Conservation (phyloP, 1,139 yeast species). For the Scheffersomyces parashehatae region DNA sequence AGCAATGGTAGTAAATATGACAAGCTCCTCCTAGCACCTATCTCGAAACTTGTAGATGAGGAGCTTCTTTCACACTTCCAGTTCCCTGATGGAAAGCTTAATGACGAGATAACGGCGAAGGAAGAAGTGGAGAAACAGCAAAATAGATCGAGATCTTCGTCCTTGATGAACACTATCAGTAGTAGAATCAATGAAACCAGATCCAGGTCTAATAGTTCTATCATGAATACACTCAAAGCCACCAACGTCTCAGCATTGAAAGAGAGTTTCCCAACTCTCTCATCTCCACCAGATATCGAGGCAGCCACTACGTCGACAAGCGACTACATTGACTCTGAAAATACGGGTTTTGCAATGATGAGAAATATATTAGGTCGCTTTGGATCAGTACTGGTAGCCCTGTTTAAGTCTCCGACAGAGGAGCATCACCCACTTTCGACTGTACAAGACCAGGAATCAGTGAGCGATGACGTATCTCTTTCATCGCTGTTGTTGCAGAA, state of each 20-base stretch:
- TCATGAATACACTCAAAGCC: constrained; percentile 20
- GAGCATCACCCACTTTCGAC: constrained; percentile 13
- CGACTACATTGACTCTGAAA: constrained; percentile 14
- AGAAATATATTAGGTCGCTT: constrained; percentile 37
- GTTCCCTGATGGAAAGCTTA: constrained; percentile 30
- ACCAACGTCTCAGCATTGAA: constrained; percentile 17
- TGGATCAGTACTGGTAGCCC: constrained; percentile 30
- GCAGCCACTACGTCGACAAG: constrained; percentile 11
- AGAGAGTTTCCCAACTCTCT: constrained; percentile 30
- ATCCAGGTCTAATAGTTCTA: constrained; percentile 36
- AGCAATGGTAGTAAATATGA: neutral
- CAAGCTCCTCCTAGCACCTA: constrained; percentile 10
- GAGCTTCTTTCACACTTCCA: constrained; percentile 31
- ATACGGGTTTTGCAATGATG: constrained; percentile 30
- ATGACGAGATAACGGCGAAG: constrained; percentile 17
- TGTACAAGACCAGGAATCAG: constrained; percentile 2
- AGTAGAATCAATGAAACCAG: constrained; percentile 32
- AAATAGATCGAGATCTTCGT: constrained; percentile 39
- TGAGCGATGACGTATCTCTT: neutral
- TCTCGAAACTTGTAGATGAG: constrained; percentile 32
- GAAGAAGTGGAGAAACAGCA: constrained; percentile 14
- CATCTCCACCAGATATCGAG: constrained; percentile 14
- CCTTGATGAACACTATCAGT: constrained; percentile 39
- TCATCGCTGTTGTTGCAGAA: constrained; percentile 11
- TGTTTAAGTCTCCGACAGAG: constrained; percentile 9